These are phyloP conservation scores for Trichocladium uniseriatum DNA, from an alignment of 495 filamentous ascomycete genomes.

Conservation along the genomic window DNA sequence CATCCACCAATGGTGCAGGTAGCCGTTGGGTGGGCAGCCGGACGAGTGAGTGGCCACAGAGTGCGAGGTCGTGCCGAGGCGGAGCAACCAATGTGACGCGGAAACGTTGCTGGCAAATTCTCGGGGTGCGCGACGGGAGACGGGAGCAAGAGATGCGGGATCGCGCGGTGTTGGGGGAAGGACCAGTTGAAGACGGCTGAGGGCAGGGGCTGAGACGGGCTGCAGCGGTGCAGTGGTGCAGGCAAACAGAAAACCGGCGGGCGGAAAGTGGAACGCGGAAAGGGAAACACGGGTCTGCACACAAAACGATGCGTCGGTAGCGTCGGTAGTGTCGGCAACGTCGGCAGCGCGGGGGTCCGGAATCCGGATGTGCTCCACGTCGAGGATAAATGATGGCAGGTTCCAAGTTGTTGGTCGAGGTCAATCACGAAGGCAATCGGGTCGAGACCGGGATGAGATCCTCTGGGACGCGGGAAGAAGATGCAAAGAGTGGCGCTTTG, in stretches of 20 bases:
- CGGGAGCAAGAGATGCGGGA: background rate
- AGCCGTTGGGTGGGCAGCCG: constrained; percentile 18
- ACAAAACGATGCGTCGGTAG: background rate
- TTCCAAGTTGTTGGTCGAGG: background rate
- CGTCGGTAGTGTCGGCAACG: constrained; percentile 7
- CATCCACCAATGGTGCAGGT: constrained; percentile 21
- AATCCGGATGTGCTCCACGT: background rate
- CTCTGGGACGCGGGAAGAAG: background rate
- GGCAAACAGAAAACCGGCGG: background rate
- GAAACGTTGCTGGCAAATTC: constrained; percentile 16
- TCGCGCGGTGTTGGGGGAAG: background rate
- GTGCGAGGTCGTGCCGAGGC: constrained; percentile 8
- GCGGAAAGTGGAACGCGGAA: background rate
- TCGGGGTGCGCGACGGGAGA: constrained; percentile 7
- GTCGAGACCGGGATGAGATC: too few relatives aligned
- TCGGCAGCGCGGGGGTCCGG: constrained; percentile 2
- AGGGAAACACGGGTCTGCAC: background rate
- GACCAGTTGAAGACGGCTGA: background rate
- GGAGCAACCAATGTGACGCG: constrained; percentile 17
- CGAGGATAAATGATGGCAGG: background rate
- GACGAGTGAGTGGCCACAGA: constrained; percentile 10
- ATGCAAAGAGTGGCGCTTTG: background rate
- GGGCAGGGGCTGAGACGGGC: background rate
- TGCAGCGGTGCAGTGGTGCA: constrained; percentile 1
- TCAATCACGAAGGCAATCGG: too few relatives aligned